phyloP scores from a whole-genome alignment of 768 basidiomycete genomes.

The Dioszegia hungarica region DNA sequence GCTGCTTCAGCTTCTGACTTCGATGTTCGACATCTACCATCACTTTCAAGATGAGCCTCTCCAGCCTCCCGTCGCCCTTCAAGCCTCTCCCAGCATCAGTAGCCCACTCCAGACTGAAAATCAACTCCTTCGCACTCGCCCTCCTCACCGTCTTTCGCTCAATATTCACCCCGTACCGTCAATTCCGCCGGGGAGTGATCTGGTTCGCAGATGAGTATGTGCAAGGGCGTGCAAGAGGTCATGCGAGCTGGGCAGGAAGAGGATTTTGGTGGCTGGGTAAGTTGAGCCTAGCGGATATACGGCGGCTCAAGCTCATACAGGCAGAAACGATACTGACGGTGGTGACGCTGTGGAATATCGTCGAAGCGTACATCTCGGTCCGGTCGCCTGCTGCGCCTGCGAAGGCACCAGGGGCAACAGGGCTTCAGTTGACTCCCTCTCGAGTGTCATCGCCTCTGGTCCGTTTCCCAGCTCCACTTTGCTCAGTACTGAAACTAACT shows the following conservation, averaged over 20 bases:
- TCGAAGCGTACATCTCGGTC: slow-evolving; percentile 20
- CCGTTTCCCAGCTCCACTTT: slow-evolving; percentile 4
- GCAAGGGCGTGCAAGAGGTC: slow-evolving; percentile 3
- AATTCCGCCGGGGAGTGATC: slow-evolving; percentile 16
- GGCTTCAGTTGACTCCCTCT: slow-evolving; percentile 21
- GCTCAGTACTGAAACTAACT: background rate
- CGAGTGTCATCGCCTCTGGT: slow-evolving; percentile 31
- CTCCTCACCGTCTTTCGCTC: slow-evolving; percentile 10
- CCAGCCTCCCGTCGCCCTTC: slow-evolving; percentile 1
- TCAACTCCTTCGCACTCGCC: slow-evolving; percentile 32
- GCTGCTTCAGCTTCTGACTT: too few species aligned
- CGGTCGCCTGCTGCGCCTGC: slow-evolving; percentile 7
- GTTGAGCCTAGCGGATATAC: background rate
- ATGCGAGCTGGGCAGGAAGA: slow-evolving; percentile 9
- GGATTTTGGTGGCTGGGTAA: slow-evolving; percentile 15
- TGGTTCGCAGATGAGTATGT: slow-evolving; percentile 17
- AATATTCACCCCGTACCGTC: slow-evolving; percentile 29
- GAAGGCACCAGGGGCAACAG: background rate
- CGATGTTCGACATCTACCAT: too few species aligned
- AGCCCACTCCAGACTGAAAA: slow-evolving; percentile 27
- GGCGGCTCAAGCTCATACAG: background rate
- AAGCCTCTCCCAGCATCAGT: slow-evolving; percentile 14
- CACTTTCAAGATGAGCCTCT: background rate
- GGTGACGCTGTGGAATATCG: slow-evolving; percentile 23
- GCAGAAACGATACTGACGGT: slow-evolving; percentile 17